Conservation (phyloP, 257 asterid species). For the Solanum neorickii region DNA sequence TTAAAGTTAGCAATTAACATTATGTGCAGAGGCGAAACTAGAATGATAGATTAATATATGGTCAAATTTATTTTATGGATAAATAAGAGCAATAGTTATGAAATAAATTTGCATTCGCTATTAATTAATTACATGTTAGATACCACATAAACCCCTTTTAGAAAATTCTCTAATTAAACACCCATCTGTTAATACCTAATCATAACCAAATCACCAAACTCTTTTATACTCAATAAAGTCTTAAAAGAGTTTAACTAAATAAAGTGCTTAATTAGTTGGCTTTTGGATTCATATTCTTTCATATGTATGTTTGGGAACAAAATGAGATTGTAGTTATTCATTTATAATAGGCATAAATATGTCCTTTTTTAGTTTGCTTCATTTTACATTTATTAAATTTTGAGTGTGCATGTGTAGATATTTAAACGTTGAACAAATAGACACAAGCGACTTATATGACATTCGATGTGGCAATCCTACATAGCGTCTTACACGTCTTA, state of each 20-base stretch:
- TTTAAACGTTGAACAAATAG: no score
- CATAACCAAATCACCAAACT: background rate
- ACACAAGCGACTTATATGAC: no score
- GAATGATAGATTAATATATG: background rate
- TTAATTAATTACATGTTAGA: background rate
- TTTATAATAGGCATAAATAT: no score
- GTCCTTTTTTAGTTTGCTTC: background rate
- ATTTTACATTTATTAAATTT: no score
- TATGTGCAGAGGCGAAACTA: background rate
- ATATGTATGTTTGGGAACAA: background rate
- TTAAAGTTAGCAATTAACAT: background rate
- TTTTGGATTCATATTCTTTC: background rate
- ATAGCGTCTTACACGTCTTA: background rate
- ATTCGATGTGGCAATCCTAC: background rate
- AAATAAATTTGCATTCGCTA: rapidly evolving
- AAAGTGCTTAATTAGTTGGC: background rate
- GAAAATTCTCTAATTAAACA: background rate
- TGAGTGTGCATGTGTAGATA: no score
- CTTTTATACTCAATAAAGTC: background rate
- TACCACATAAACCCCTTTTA: background rate
- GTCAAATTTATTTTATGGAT: background rate
- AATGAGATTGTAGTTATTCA: background rate
- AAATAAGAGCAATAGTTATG: background rate
- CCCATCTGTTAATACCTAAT: background rate
- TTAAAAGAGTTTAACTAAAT: background rate